Evolutionary conservation across 345 rosid genomes (phyloP), one percentile per base, ranked within the genome.

Genomic region (Limnanthes douglasii): DNA sequence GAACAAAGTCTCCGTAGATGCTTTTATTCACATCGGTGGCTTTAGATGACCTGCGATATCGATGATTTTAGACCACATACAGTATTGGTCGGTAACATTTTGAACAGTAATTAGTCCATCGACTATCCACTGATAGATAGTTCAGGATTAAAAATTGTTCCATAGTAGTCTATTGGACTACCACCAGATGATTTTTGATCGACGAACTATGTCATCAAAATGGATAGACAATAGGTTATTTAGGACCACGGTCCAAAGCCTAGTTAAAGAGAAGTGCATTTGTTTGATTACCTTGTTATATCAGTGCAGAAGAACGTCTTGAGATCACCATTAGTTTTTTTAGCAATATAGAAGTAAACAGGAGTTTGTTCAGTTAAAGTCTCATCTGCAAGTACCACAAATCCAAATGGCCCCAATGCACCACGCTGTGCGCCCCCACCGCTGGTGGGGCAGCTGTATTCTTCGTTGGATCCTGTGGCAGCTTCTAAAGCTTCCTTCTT

Each of bases 401-500:
- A 56, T 23, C 98, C 98, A 15, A 90, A 90, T 2, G 98, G 98
- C 33, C 98, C 98, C 27, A 84, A 34, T 5, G 92, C 75, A 1
- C 79, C 75, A 4, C 85, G 84, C 10, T 65, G 60, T 16, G 68
- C 44, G 13, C 86, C 69, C 14, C 94, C 86, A 1, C 64, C 56
- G 3, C 66, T 58, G 16, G 18, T 34, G 9, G 51, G 20, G 61
- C 95, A 84, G 51, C 62, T 74, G 15, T 70, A 88, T 20, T 68
- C 74, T 11, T 12, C 64, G 15, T 67, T 53, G 0, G 61, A 31
- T 31, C 51, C 66, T 0, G 43, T 32, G 41, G 63, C 28, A 31
- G 55, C 71, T 5, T 61, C 64, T 4, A 80, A 11, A 7, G 65
- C 66, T 13, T 50, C 66, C 54, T 64, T 68, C 31, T 72, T 78